Base-by-base conservation (phyloP, 2,329 filamentous ascomycete species). In the Penicillium fuscoglaucum region DNA sequence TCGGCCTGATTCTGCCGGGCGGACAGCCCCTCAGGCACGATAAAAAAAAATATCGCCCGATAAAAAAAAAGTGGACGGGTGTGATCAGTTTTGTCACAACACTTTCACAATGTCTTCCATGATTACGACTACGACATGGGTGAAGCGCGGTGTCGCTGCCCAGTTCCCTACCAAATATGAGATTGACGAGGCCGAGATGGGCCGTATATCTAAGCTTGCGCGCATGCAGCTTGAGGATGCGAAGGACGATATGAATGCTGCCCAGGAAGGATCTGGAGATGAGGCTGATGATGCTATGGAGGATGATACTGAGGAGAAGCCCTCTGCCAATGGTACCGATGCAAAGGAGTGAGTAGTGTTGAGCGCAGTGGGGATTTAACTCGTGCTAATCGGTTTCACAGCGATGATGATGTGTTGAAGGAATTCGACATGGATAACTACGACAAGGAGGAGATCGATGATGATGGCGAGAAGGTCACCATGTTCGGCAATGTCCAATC, bases 401-500 rank as follows among this genome's bases (percentile, higher is more conserved):
- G 79, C 56, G 80, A 89, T 63, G 91, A 96, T 71, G 91, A 96
- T 66, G 93, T 96, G 73, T 83, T 99, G 50, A 95, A 93, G 77
- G 92, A 99, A 77, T 99, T 97, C 77, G 89, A 99, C 72, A 84
- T 99, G 55, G 93, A 98, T 64, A 87, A 96, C 76, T 99, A 99
- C 75, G 95, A 99, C 69, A 90, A 95, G 66, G 90, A 95, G 47
- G 85, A 87, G 8, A 83, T 84, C 1, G 87, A 87, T 31, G 85
- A 90, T 59, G 80, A 80, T 21, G 81, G 80, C 50, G 88, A 91
- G 70, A 84, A 88, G 54, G 88, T 95, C 83, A 89, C 88, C 68
- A 96, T 97, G 85, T 98, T 99, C 73, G 92, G 93, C 71, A 97
- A 97, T 72, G 86, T 96, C 72, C 96, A 95, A 76, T 93, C 91